Conservation (phyloP, 2,329 filamentous ascomycete species). For the Colletotrichum sp. region DNA sequence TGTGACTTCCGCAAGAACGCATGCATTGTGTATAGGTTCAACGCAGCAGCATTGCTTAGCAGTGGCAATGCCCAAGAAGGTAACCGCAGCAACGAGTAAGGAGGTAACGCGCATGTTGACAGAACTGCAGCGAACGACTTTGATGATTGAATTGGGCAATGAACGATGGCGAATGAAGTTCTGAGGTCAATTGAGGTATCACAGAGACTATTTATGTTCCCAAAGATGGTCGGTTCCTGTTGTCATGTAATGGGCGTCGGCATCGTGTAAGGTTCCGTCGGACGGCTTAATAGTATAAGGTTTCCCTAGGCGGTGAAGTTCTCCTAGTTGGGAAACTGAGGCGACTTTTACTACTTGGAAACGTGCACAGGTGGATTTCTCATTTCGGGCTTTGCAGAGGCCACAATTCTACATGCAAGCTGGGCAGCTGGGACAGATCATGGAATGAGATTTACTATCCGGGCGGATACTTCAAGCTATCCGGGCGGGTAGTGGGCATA, state of each 20-base stretch:
- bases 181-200: not conserved
- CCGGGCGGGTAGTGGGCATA: too few species aligned
- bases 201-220: not conserved
- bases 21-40: not conserved
- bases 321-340: not conserved
- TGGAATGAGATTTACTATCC: not conserved
- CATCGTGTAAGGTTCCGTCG: not conserved
- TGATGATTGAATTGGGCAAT: not conserved
- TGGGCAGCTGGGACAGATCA: not conserved
- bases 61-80: not conserved
- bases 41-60: not conserved
- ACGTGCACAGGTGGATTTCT: not conserved
- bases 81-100: not conserved
- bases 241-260: not conserved
- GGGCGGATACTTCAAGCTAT: too few species aligned
- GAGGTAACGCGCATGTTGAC: not conserved
- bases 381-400: not conserved
- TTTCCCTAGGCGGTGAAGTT: not conserved
- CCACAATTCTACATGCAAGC: not conserved
- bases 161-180: not conserved
- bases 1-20: not conserved
- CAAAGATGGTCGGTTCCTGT: not conserved
- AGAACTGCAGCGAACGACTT: not conserved
- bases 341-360: not conserved
- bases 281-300: not conserved